These are phyloP conservation scores for Coleophoma cylindrospora DNA, from an alignment of 2,329 filamentous ascomycete genomes.

Conservation along the genomic window DNA sequence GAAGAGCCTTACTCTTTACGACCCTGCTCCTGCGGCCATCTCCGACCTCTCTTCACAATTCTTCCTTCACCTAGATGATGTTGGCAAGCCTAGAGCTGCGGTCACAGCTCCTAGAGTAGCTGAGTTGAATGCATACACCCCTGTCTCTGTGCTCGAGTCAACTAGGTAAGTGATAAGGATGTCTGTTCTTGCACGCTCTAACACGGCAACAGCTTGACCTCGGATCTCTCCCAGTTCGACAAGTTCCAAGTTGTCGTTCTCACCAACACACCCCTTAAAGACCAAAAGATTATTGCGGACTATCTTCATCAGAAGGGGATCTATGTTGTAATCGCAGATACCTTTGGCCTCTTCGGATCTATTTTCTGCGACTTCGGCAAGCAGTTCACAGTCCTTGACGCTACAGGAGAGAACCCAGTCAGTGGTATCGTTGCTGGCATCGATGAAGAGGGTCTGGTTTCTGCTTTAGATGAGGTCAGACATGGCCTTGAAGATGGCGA, in stretches of 20 bases:
- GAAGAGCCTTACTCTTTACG: conserved; percentile 92
- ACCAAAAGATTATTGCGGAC: conserved; percentile 80
- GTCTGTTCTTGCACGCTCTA: conserved; percentile 4
- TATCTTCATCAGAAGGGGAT: conserved; percentile 95
- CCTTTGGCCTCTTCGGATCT: conserved; percentile 88
- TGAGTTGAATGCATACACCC: conserved; percentile 95
- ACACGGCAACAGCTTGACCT: conserved; percentile 53
- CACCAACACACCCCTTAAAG: conserved; percentile 74
- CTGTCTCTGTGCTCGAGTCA: conserved; percentile 71
- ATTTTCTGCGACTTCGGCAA: conserved; percentile 98
- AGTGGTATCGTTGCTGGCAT: conserved; percentile 89
- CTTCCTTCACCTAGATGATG: conserved; percentile 83
- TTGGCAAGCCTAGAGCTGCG: conserved; percentile 85
- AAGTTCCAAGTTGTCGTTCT: conserved; percentile 90
- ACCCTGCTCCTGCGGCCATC: conserved; percentile 78
- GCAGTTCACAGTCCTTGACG: conserved; percentile 84
- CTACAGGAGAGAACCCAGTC: conserved; percentile 83
- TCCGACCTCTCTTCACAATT: conserved; percentile 95
- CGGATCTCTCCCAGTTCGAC: conserved; percentile 77
- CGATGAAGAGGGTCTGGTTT: conserved; percentile 84
- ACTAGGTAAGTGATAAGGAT: conserved; percentile 35
- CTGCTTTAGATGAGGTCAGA: conserved; percentile 87
- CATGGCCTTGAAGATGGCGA: conserved; percentile 96
- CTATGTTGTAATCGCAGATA: conserved; percentile 82
- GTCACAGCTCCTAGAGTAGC: conserved; percentile 85